These are phyloP conservation scores for Tephrocybe sp. DNA, from an alignment of 768 basidiomycete genomes.

Conservation along the genomic window DNA sequence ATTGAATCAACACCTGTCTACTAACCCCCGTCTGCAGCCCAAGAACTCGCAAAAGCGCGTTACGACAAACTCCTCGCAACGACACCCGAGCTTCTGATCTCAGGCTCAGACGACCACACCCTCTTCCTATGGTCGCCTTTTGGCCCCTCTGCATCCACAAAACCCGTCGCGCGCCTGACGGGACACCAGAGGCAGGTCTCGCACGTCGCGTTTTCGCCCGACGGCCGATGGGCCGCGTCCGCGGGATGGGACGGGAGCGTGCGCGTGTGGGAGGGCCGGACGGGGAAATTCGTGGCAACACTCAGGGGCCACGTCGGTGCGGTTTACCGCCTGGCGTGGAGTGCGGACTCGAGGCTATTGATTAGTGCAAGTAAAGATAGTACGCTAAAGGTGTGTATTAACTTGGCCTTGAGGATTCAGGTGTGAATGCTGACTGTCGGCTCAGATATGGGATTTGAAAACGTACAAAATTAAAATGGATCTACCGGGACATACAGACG, in stretches of 20 bases:
- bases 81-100: conserved; percentile 82
- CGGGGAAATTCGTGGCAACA: conserved; percentile 87
- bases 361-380: conserved; percentile 96
- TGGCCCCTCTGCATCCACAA: conserved; percentile 21
- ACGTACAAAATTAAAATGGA: conserved; percentile 95
- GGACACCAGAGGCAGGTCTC: conserved; percentile 95
- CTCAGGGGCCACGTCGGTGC: conserved; percentile 91
- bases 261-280: conserved; percentile 85
- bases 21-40: conserved; percentile 45
- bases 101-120: conserved; percentile 97
- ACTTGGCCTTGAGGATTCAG: background rate
- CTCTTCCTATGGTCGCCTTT: conserved; percentile 90
- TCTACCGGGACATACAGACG: conserved; percentile 94
- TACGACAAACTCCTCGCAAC: conserved; percentile 68
- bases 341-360: conserved; percentile 86
- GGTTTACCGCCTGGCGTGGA: conserved; percentile 95
- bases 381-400: conserved; percentile 77
- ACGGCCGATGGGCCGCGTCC: conserved; percentile 88
- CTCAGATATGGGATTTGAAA: conserved; percentile 92
- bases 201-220: conserved; percentile 93
- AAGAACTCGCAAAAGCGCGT: conserved; percentile 69
- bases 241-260: conserved; percentile 91
- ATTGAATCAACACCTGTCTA: conserved; percentile 7
- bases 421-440: background rate
- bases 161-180: conserved; percentile 68